Evolutionary conservation across 2,329 filamentous ascomycete genomes (phyloP).

Genomic region (Mariannaea elegans): DNA sequence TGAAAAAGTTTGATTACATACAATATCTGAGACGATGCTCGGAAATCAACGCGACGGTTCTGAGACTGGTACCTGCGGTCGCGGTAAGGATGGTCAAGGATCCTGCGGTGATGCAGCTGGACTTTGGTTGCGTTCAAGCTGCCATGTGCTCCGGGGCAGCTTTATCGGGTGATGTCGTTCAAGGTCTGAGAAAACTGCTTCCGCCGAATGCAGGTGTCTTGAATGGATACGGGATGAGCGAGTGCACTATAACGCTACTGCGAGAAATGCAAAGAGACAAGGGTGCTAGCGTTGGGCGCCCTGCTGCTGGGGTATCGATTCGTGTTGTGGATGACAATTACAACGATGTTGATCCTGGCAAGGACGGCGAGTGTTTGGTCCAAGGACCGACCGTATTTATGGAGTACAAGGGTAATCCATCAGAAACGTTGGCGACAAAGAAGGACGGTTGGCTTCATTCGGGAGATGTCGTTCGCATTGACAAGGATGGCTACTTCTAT

Average conservation of each 20-base stretch:
- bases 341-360: constrained; percentile 37
- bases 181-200: constrained; percentile 20
- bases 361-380: constrained; percentile 41
- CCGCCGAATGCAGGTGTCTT: constrained; percentile 23
- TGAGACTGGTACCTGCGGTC: constrained; percentile 35
- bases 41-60: constrained; percentile 29
- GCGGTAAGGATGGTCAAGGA: constrained; percentile 35
- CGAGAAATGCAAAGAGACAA: constrained; percentile 30
- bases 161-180: constrained; percentile 29
- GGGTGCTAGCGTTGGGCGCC: constrained; percentile 30
- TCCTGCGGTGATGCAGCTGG: constrained; percentile 18
- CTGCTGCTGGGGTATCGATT: constrained; percentile 28
- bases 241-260: constrained; percentile 32
- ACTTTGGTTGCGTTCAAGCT: constrained; percentile 26
- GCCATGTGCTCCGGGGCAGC: constrained; percentile 35
- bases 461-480: constrained; percentile 41
- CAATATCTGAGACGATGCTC: constrained; percentile 31
- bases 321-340: constrained; percentile 42
- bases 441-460: constrained; percentile 43
- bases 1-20: constrained; percentile 34
- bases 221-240: constrained; percentile 40
- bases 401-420: constrained; percentile 40
- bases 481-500: constrained; percentile 43
- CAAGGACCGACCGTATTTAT: constrained; percentile 40
- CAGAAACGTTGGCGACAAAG: constrained; percentile 38